These are phyloP conservation scores for Epichloe coenophiala DNA, from an alignment of 2,329 filamentous ascomycete species.

Conservation along the genomic window DNA sequence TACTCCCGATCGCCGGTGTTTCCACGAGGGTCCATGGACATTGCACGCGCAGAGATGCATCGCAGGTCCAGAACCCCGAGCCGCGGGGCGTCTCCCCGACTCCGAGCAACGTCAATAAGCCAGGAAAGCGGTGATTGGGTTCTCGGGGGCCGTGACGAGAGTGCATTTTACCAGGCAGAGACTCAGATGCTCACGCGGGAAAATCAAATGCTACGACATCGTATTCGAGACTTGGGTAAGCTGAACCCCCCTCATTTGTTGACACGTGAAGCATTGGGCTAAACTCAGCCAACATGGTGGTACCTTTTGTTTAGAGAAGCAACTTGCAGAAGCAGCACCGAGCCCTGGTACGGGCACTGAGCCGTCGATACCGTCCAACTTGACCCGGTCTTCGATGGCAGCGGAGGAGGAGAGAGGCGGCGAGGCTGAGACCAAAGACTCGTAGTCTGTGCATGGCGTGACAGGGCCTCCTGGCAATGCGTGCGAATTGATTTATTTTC, in stretches of 20 bases:
- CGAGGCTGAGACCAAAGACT: slow-evolving; percentile 7
- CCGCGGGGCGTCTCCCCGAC: slow-evolving; percentile 39
- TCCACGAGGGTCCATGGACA: slow-evolving; percentile 44
- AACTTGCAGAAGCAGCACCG: slow-evolving; percentile 30
- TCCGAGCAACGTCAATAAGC: slow-evolving; percentile 45
- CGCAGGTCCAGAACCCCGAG: slow-evolving; percentile 47
- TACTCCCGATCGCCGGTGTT: slow-evolving; percentile 38
- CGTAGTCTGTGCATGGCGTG: slow-evolving; percentile 4
- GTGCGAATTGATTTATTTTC: not conserved
- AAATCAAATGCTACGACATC: slow-evolving; percentile 69
- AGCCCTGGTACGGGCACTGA: slow-evolving; percentile 23
- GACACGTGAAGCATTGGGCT: not conserved
- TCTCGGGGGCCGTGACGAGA: slow-evolving; percentile 57
- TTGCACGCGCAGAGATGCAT: slow-evolving; percentile 40
- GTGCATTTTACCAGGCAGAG: slow-evolving; percentile 69
- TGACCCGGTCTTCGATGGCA: slow-evolving; percentile 32
- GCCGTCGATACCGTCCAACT: slow-evolving; percentile 33
- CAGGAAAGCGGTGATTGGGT: slow-evolving; percentile 47
- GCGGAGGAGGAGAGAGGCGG: slow-evolving; percentile 21
- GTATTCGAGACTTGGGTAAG: slow-evolving; percentile 60
- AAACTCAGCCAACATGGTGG: not conserved
- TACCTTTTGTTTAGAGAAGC: slow-evolving; percentile 29
- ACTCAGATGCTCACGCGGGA: slow-evolving; percentile 65
- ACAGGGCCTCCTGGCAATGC: not conserved
- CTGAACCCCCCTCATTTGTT: not conserved